These are phyloP conservation scores for Rhynchosporium secalis DNA, from an alignment of 2,329 filamentous ascomycete genomes.

Conservation along the genomic window DNA sequence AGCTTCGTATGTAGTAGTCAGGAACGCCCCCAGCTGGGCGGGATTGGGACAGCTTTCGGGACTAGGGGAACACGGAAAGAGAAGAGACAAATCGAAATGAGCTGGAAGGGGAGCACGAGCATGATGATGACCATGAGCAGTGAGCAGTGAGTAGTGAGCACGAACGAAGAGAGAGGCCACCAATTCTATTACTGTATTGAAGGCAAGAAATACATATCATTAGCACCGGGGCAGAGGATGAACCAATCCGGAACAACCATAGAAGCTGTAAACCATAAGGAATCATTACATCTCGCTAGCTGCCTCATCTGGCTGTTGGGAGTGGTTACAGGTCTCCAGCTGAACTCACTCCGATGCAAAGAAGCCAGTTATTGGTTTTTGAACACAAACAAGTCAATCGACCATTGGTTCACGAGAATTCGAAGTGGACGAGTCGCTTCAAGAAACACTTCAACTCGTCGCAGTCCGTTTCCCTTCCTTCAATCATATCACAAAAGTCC, in stretches of 20 bases:
- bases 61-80: conserved; percentile 36
- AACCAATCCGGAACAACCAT: conserved; percentile 6
- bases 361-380: background rate
- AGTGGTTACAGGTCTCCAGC: conserved; percentile 6
- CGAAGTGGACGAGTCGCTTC: background rate
- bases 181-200: too few relatives aligned
- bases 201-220: too few relatives aligned
- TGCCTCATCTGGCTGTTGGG: background rate
- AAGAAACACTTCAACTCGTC: background rate
- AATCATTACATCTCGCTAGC: background rate
- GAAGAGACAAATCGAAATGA: conserved; percentile 35
- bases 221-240: conserved; percentile 3
- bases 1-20: too few relatives aligned
- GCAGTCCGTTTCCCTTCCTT: conserved; percentile 7
- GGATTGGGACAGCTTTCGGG: conserved; percentile 26
- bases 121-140: background rate
- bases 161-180: background rate
- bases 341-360: conserved; percentile 3
- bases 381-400: conserved; percentile 15
- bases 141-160: background rate
- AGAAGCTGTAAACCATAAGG: background rate
- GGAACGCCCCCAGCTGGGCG: conserved; percentile 20
- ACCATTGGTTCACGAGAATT: background rate
- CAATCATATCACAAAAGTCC: background rate
- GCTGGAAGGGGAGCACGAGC: conserved; percentile 9